Percentiles rank a stretch among this genome's conserved stretches.
phyloP scores from a whole-genome alignment of 371 early-diverging fungal species.

The Mucor velutinosus region DNA sequence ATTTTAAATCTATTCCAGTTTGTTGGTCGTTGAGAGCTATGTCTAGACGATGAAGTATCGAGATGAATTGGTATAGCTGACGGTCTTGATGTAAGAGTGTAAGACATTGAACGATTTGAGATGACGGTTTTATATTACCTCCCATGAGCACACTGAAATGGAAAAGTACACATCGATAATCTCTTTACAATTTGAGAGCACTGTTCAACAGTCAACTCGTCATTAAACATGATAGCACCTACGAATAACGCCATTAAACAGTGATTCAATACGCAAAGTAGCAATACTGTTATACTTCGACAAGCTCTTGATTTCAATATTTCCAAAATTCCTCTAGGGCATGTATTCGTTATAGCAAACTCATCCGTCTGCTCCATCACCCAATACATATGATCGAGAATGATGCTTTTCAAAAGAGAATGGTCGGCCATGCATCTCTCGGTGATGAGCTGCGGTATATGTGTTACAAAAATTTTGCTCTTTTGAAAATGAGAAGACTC shows the following conservation, averaged over 20 bases:
- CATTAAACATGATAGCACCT: conserved; percentile 83
- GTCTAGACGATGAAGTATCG: neutral
- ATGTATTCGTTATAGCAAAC: conserved; percentile 29
- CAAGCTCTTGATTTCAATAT: conserved; percentile 80
- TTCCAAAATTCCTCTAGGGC: conserved; percentile 68
- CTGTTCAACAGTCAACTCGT: conserved; percentile 47
- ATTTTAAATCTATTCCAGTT: conserved; percentile 16
- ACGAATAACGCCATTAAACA: neutral
- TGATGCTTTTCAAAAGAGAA: conserved; percentile 50
- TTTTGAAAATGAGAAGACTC: conserved; percentile 24
- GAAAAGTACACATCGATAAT: conserved; percentile 58
- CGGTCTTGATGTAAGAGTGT: conserved; percentile 10
- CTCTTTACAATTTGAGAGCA: conserved; percentile 57
- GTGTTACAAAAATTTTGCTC: conserved; percentile 12
- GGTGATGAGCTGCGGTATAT: conserved; percentile 58
- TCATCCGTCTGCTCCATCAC: conserved; percentile 23
- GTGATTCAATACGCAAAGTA: neutral
- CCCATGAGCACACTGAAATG: conserved; percentile 76
- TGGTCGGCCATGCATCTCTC: conserved; percentile 63
- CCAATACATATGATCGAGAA: conserved; percentile 55
- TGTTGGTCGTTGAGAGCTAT: conserved; percentile 1
- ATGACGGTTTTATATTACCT: conserved; percentile 26
- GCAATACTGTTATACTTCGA: conserved; percentile 42
- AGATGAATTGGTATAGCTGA: conserved; percentile 22
- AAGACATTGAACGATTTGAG: neutral